phyloP scores from a whole-genome alignment of 1,284 basidiomycete genomes.

The Fomes fomentarius region DNA sequence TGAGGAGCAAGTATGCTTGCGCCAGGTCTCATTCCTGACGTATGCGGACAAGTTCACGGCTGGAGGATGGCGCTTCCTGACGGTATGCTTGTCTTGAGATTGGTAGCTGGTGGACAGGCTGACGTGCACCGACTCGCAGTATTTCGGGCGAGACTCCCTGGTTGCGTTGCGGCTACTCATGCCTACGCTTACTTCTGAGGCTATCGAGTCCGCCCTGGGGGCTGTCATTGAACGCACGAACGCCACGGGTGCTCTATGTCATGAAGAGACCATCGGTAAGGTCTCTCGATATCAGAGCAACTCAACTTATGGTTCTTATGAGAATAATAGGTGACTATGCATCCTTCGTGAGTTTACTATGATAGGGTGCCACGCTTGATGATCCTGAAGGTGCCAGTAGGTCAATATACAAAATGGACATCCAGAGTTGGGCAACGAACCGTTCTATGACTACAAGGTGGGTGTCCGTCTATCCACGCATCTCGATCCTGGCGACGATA shows the following conservation, averaged over 20 bases:
- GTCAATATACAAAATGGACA: slow-evolving; percentile 41
- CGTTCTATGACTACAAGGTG: slow-evolving; percentile 43
- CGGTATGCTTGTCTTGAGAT: slow-evolving; percentile 16
- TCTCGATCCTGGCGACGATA: too few relatives aligned
- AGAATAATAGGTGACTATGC: slow-evolving; percentile 21
- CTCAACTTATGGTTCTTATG: too few relatives aligned
- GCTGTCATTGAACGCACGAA: slow-evolving; percentile 46
- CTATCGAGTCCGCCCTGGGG: slow-evolving; percentile 44
- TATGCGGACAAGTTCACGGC: slow-evolving; percentile 44
- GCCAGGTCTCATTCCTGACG: slow-evolving; percentile 30
- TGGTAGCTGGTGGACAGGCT: background rate
- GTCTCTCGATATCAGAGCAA: too few relatives aligned
- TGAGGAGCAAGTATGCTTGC: too few relatives aligned
- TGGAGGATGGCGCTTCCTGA: slow-evolving; percentile 49
- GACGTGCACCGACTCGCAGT: slow-evolving; percentile 13
- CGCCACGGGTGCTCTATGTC: slow-evolving; percentile 43
- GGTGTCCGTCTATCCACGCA: too few relatives aligned
- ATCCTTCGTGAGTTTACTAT: slow-evolving; percentile 8
- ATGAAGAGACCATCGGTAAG: slow-evolving; percentile 45
- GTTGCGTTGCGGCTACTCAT: slow-evolving; percentile 44
- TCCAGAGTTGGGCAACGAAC: slow-evolving; percentile 41
- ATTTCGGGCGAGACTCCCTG: slow-evolving; percentile 47
- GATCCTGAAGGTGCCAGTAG: slow-evolving; percentile 10
- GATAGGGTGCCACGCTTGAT: background rate
- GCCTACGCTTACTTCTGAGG: slow-evolving; percentile 41